These are phyloP conservation scores for Kingdonia uniflora DNA, from an alignment of 164 flowering plant species.

Conservation along the genomic window DNA sequence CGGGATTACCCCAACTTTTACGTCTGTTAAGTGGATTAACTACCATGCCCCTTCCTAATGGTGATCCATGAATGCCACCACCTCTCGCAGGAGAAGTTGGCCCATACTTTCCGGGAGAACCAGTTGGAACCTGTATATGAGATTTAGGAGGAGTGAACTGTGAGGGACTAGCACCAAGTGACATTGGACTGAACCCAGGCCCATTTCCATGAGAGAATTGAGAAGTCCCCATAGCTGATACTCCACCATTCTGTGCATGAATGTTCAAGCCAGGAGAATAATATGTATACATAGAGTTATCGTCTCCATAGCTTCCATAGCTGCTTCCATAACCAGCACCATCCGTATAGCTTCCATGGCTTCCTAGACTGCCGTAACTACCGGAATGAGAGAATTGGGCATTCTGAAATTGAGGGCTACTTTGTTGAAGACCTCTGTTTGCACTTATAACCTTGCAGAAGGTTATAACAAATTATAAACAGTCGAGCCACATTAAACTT, in stretches of 20 bases:
- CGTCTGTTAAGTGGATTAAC: conserved; percentile 57
- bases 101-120: conserved; percentile 82
- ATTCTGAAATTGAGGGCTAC: conserved; percentile 52
- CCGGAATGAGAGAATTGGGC: conserved; percentile 52
- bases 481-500: no score
- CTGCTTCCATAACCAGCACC: conserved; percentile 68
- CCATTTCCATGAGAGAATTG: conserved; percentile 68
- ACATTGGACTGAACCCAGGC: conserved; percentile 82
- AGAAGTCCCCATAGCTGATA: conserved; percentile 44
- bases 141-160: conserved; percentile 87
- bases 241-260: conserved; percentile 43
- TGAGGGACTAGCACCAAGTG: conserved; percentile 92
- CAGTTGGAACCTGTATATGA: conserved; percentile 50
- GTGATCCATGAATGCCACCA: conserved; percentile 64
- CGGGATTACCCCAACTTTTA: conserved; percentile 61
- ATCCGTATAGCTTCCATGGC: conserved; percentile 87
- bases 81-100: conserved; percentile 87
- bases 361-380: conserved; percentile 94
- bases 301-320: conserved; percentile 90
- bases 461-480: no score
- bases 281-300: conserved; percentile 46
- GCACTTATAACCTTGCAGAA: conserved; percentile 57
- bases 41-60: conserved; percentile 66
- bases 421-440: conserved; percentile 37
- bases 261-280: conserved; percentile 74